phyloP scores from a whole-genome alignment of 2,329 filamentous ascomycete species.

The Colletotrichum sp. region DNA sequence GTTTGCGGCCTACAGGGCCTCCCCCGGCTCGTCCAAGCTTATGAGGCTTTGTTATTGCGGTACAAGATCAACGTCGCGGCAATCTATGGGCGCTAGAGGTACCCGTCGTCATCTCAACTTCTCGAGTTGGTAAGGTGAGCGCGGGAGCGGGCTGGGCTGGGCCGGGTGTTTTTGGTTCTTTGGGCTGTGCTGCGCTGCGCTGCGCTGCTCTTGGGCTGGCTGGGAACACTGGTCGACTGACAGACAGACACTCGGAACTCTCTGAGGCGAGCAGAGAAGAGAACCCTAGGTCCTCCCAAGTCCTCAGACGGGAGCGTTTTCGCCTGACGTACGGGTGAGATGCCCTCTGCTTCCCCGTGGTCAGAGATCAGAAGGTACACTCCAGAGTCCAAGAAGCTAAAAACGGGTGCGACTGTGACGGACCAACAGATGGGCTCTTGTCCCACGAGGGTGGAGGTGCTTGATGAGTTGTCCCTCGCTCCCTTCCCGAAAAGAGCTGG shows the following conservation, averaged over 20 bases:
- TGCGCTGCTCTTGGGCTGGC: neutral
- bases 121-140: neutral
- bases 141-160: conserved; percentile 17
- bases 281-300: neutral
- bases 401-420: neutral
- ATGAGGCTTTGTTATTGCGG: conserved; percentile 1
- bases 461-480: conserved; percentile 21
- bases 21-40: neutral
- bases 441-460: conserved; percentile 16
- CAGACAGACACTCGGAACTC: neutral
- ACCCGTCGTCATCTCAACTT: conserved; percentile 4
- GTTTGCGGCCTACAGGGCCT: neutral
- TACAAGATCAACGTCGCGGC: neutral
- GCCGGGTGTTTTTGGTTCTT: conserved; percentile 2
- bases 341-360: neutral
- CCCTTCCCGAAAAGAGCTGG: conserved; percentile 19
- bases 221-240: neutral
- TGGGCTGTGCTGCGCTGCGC: neutral
- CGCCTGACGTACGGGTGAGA: neutral
- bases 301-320: neutral
- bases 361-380: neutral
- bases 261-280: neutral
- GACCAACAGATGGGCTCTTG: neutral
- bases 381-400: neutral
- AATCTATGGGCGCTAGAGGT: neutral